Evolutionary conservation across 1,284 basidiomycete genomes (phyloP), one percentile per base, ranked within the genome.

Genomic region (Leccinum griseonigrum): DNA sequence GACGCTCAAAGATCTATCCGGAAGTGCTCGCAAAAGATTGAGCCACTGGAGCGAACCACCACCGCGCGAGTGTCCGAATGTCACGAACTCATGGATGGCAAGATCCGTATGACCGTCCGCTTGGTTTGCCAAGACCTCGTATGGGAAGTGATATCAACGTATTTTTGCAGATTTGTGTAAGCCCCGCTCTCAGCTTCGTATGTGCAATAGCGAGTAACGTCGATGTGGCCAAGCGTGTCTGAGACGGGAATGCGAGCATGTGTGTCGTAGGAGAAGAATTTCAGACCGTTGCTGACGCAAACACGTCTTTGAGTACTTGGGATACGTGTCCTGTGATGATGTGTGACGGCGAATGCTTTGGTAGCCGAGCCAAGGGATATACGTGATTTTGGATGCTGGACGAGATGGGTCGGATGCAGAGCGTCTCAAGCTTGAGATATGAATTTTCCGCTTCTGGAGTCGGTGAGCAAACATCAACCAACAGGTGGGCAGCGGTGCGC

Each of bases 1-100:
- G 56, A 83, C 78, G 0, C 70, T 75, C 36, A 85, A 64, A 1
- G 64, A 63, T 34, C 73, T 70, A 13, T 74, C 72, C 10, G 71
- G 69, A 14, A 84, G 62, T 62, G 80, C 81, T 26, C 77, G 72
- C 6, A 75, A 66, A 14, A 84, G 77, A 60, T 84, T 85, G 48
- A 79, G 64, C 83, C 82, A 84, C 54, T 84, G 83, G 0, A 84
- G 63, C 1, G 66, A 67, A 5, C 69, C 63, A 2, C 83, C 82
- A 36, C 78, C 74, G 4, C 82, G 79, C 32, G 84, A 61, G 36
- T 71, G 69, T 0, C 77, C 77, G 60, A 81, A 83, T 0, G 78
- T 72, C 7, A 77, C 67, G 48, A 74, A 79, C 60, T 84, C 82
- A 36, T 83, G 81, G 3, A 80, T 64, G 6, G 64, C 72, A 3